These are phyloP conservation scores for Podospora didyma DNA, from an alignment of 495 filamentous ascomycete genomes.

Conservation along the genomic window DNA sequence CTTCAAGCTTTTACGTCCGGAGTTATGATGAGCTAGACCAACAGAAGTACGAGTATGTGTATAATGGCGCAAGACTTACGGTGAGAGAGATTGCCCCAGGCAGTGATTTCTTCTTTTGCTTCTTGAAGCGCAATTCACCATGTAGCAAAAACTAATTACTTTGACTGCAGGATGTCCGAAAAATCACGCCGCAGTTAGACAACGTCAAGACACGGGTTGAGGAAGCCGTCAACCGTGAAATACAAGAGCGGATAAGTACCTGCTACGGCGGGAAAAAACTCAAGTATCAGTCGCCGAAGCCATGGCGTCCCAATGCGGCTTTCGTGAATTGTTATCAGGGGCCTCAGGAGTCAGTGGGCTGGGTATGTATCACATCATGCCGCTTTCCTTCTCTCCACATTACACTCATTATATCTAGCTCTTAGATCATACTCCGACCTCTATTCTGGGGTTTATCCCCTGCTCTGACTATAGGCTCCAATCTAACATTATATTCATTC, in stretches of 20 bases:
- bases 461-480: background rate
- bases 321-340: slow-evolving; percentile 93
- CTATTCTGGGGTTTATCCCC: too few species aligned
- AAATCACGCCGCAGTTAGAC: slow-evolving; percentile 65
- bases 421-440: too few species aligned
- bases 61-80: slow-evolving; percentile 69
- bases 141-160: background rate
- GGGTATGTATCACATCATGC: slow-evolving; percentile 24
- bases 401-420: too few species aligned
- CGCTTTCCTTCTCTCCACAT: background rate
- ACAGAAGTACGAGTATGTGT: slow-evolving; percentile 76
- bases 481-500: background rate
- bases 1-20: slow-evolving; percentile 74
- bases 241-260: slow-evolving; percentile 59
- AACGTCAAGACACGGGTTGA: slow-evolving; percentile 63
- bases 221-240: slow-evolving; percentile 67
- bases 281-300: slow-evolving; percentile 64
- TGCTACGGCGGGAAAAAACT: slow-evolving; percentile 67
- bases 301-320: slow-evolving; percentile 82
- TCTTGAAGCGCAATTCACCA: background rate
- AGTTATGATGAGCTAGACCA: slow-evolving; percentile 54
- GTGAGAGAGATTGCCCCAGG: slow-evolving; percentile 32
- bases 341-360: slow-evolving; percentile 75
- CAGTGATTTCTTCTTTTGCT: background rate
- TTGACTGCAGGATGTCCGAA: slow-evolving; percentile 59